Evolutionary conservation across 2,329 filamentous ascomycete genomes (phyloP).

Genomic region (Aspergillus spinulosporus): DNA sequence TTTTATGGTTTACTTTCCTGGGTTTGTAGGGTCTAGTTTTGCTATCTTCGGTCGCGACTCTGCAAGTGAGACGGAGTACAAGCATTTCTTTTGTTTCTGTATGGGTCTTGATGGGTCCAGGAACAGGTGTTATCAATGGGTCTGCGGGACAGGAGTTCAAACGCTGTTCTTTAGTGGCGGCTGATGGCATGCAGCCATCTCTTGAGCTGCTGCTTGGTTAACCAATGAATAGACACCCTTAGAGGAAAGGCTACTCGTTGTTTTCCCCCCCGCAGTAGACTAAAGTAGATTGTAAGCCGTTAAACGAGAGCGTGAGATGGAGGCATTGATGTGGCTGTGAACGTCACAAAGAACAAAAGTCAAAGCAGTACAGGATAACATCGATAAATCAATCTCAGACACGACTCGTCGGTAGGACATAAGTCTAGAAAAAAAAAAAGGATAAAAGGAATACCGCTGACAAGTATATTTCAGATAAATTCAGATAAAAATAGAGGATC

Average conservation of each 20-base stretch:
- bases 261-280: neutral
- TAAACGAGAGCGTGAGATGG: neutral
- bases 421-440: neutral
- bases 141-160: conserved; percentile 31
- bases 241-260: neutral
- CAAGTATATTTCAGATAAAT: neutral
- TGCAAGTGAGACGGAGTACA: conserved; percentile 18
- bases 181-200: conserved; percentile 21
- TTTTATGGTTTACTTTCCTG: conserved; percentile 8
- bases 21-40: neutral
- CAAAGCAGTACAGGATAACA: neutral
- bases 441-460: neutral
- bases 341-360: conserved; percentile 3
- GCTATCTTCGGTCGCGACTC: conserved; percentile 7
- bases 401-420: neutral
- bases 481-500: conserved; percentile 8
- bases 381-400: neutral
- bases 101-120: conserved; percentile 20
- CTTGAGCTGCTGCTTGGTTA: conserved; percentile 13
- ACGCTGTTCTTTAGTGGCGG: conserved; percentile 19
- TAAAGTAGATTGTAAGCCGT: neutral
- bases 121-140: conserved; percentile 35
- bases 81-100: conserved; percentile 18
- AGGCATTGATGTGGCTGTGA: conserved; percentile 12
- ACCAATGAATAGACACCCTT: conserved; percentile 14